phyloP scores from a whole-genome alignment of 176 grass and related monocot genomes.

The Zizania latifolia region DNA sequence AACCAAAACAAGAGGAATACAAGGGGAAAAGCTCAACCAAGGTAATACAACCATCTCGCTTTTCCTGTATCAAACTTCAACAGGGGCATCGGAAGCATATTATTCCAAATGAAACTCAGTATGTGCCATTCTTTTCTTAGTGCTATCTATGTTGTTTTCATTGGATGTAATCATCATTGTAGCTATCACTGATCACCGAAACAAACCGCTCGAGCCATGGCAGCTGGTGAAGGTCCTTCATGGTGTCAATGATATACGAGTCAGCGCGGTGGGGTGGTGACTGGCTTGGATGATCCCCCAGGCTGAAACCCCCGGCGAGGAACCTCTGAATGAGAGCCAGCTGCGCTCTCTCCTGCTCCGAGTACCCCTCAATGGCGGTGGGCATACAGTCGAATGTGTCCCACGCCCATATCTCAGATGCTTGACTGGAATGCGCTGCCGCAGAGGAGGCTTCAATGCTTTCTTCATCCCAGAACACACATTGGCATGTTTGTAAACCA shows the following conservation, averaged over 20 bases:
- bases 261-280: conserved; percentile 63
- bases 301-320: conserved; percentile 68
- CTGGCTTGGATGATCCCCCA: conserved; percentile 69
- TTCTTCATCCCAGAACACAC: conserved; percentile 63
- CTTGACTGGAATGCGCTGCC: conserved; percentile 32
- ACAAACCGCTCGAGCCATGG: conserved; percentile 99
- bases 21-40: neutral
- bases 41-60: conserved; percentile 6
- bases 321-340: conserved; percentile 92
- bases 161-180: conserved; percentile 93
- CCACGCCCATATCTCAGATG: conserved; percentile 83
- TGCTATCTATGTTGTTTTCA: conserved; percentile 58
- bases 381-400: conserved; percentile 82
- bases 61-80: conserved; percentile 24
- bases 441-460: conserved; percentile 30
- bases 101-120: conserved; percentile 25
- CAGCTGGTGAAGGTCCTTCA: conserved; percentile 98
- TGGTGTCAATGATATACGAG: conserved; percentile 66
- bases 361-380: conserved; percentile 62
- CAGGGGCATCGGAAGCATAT: conserved; percentile 26
- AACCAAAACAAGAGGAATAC: neutral
- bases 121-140: conserved; percentile 46
- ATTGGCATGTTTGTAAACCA: conserved; percentile 83
- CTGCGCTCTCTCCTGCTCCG: conserved; percentile 92
- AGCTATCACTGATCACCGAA: conserved; percentile 95